Conservation (phyloP, 106 monocot species). For the Alisma plantagoaquatica region DNA sequence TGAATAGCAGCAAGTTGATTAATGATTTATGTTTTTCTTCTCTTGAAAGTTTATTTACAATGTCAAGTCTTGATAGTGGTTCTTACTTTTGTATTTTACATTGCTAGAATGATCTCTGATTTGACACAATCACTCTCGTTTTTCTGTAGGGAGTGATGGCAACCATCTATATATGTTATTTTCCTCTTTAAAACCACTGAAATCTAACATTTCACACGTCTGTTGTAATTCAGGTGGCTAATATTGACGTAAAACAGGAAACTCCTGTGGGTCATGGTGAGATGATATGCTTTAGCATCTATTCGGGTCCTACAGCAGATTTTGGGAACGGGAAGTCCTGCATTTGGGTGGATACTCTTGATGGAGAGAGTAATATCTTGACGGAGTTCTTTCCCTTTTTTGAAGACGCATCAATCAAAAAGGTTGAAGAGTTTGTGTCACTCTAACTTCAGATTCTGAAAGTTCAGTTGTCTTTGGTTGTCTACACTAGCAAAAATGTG, state of each 20-base stretch:
- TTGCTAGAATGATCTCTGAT: neutral
- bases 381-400: slow-evolving; percentile 89
- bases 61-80: neutral
- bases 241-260: slow-evolving; percentile 89
- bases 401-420: slow-evolving; percentile 78
- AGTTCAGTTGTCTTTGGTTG: no score
- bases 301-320: slow-evolving; percentile 60
- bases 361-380: slow-evolving; percentile 60
- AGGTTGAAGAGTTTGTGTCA: slow-evolving; percentile 37
- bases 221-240: slow-evolving; percentile 47
- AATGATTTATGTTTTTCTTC: neutral
- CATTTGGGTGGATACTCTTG: slow-evolving; percentile 97
- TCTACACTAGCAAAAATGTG: no score
- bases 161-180: no score
- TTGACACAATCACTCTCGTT: neutral
- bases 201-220: no score
- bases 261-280: slow-evolving; percentile 95
- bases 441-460: no score
- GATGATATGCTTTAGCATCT: slow-evolving; percentile 92
- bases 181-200: no score
- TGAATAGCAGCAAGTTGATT: no score
- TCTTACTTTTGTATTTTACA: neutral
- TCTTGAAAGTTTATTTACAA: neutral
- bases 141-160: neutral
- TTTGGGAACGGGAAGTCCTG: slow-evolving; percentile 87